Conservation (phyloP, 1,284 basidiomycete species). For the Irpex sp. region DNA sequence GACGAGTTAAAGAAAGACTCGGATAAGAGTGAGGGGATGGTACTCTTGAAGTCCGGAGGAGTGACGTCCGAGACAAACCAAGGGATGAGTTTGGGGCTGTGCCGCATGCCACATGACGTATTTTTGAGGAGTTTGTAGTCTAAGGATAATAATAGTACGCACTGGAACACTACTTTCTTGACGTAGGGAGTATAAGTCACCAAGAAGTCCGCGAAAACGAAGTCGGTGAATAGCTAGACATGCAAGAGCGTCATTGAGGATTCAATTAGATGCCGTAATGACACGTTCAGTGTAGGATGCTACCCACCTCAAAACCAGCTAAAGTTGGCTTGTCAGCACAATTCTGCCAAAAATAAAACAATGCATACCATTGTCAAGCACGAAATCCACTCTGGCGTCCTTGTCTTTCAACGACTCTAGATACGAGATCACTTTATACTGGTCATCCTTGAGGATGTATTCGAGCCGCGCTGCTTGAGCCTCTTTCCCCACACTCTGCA, state of each 20-base stretch:
- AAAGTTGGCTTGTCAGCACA: slow-evolving; percentile 4
- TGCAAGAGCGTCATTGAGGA: too few species aligned
- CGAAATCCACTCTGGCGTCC: slow-evolving; percentile 75
- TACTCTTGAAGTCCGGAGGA: slow-evolving; percentile 68
- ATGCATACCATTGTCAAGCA: slow-evolving; percentile 83
- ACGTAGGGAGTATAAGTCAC: slow-evolving; percentile 85
- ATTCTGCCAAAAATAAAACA: too few species aligned
- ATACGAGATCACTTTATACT: slow-evolving; percentile 74
- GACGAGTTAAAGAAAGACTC: slow-evolving; percentile 51
- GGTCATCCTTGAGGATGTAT: slow-evolving; percentile 85
- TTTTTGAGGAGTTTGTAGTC: too few species aligned
- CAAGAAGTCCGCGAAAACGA: slow-evolving; percentile 93
- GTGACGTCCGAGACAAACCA: slow-evolving; percentile 95
- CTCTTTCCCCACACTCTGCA: slow-evolving; percentile 81
- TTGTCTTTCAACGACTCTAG: slow-evolving; percentile 48
- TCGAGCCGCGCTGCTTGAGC: slow-evolving; percentile 72
- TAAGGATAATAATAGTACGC: slow-evolving; percentile 25
- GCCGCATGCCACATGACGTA: background rate
- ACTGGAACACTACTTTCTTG: slow-evolving; percentile 87
- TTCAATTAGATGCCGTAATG: background rate
- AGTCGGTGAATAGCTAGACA: slow-evolving; percentile 84
- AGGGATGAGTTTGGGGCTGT: slow-evolving; percentile 82
- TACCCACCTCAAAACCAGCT: slow-evolving; percentile 85
- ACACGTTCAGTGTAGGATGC: background rate
- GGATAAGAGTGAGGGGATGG: slow-evolving; percentile 53